Conservation (phyloP, 768 basidiomycete species). For the Lactarius tabidus region DNA sequence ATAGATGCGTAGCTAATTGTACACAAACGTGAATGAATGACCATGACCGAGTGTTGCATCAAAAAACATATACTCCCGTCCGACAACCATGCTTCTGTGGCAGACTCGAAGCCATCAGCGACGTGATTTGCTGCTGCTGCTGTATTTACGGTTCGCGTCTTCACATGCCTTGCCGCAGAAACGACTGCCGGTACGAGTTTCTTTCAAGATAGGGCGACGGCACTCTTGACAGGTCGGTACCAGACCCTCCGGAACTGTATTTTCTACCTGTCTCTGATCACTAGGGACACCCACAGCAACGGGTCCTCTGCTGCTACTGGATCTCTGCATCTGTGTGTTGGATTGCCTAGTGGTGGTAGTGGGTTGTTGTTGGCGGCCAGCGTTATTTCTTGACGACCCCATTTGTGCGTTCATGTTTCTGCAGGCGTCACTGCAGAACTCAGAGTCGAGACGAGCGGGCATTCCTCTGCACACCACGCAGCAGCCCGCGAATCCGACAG, state of each 20-base stretch:
- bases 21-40: neutral
- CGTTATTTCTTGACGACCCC: neutral
- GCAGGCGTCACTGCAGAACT: conserved; percentile 8
- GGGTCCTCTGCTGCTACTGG: too few relatives aligned
- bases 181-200: neutral
- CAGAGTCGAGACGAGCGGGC: conserved; percentile 2
- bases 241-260: neutral
- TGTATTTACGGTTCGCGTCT: neutral
- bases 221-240: conserved; percentile 7
- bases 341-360: neutral
- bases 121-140: neutral
- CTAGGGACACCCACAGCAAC: neutral
- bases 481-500: neutral
- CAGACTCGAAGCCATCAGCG: neutral
- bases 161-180: conserved; percentile 9
- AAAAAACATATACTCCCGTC: neutral
- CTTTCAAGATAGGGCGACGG: conserved; percentile 1
- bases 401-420: neutral
- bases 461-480: neutral
- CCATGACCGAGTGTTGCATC: neutral
- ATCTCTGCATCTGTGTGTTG: too few relatives aligned
- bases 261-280: neutral
- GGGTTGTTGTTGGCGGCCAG: neutral
- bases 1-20: neutral
- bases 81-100: neutral